These are phyloP conservation scores for Epithemia pelagica DNA, from an alignment of 108 stramenopile genomes.

Conservation along the genomic window DNA sequence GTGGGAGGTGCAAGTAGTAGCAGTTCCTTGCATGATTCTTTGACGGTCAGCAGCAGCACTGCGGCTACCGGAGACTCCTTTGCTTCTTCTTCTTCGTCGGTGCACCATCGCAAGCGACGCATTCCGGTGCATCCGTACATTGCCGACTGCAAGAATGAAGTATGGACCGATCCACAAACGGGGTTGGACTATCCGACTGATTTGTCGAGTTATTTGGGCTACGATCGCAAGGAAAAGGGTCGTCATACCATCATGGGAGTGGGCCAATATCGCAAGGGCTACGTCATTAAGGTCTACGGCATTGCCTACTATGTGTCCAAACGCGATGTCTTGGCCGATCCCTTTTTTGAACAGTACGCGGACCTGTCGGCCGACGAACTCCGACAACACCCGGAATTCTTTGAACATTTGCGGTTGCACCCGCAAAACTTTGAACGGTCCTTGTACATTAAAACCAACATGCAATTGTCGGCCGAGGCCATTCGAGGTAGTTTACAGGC, in stretches of 20 bases:
- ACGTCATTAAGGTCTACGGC: slow-evolving; percentile 63
- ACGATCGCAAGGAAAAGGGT: slow-evolving; percentile 61
- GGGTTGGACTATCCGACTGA: slow-evolving; percentile 68
- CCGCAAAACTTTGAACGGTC: slow-evolving; percentile 74
- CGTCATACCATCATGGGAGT: slow-evolving; percentile 81
- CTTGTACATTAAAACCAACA: slow-evolving; percentile 76
- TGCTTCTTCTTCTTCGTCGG: neutral
- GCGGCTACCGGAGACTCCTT: neutral
- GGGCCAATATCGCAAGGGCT: slow-evolving; percentile 65
- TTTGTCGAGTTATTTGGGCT: slow-evolving; percentile 59
- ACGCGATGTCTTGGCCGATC: slow-evolving; percentile 45
- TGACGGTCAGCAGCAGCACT: neutral
- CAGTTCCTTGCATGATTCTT: neutral
- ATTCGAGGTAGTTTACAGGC: slow-evolving; percentile 74
- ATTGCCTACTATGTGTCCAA: slow-evolving; percentile 77
- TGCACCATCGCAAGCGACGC: neutral
- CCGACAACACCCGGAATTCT: slow-evolving; percentile 59
- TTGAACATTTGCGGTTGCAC: slow-evolving; percentile 39
- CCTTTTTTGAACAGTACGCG: slow-evolving; percentile 54
- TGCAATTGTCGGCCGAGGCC: slow-evolving; percentile 79
- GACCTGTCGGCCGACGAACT: slow-evolving; percentile 57
- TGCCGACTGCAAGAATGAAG: slow-evolving; percentile 53
- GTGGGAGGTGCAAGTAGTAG: neutral
- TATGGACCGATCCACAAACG: slow-evolving; percentile 68
- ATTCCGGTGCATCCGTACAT: slow-evolving; percentile 76